Evolutionary conservation across 768 basidiomycete species (phyloP).

Genomic region (Exidia glandulosa): DNA sequence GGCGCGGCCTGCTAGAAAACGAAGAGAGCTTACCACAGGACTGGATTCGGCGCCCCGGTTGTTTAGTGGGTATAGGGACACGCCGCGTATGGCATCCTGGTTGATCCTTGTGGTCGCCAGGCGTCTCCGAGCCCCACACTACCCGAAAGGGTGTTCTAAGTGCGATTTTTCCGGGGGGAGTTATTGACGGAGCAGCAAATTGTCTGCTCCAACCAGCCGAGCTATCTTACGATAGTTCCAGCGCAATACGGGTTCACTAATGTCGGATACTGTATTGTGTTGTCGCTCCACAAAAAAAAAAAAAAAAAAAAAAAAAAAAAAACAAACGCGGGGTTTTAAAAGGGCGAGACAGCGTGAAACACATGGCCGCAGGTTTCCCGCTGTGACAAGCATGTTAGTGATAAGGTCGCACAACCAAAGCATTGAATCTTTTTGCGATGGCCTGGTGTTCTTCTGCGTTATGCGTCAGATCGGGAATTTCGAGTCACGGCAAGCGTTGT

Average conservation of each 20-base stretch:
- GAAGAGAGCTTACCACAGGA: background rate
- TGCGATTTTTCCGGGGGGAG: background rate
- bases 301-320: background rate
- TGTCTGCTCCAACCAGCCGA: background rate
- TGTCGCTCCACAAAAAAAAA: background rate
- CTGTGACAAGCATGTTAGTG: no score
- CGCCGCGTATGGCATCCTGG: background rate
- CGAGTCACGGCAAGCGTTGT: no score
- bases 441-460: no score
- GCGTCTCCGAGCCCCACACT: background rate
- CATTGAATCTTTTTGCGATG: no score
- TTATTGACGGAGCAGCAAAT: background rate
- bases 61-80: background rate
- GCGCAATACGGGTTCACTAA: background rate
- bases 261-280: background rate
- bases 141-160: background rate
- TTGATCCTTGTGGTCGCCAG: background rate
- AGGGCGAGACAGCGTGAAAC: no score
- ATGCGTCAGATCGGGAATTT: no score
- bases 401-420: no score
- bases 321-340: background rate
- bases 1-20: background rate
- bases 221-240: no score
- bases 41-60: background rate
- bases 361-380: no score